phyloP scores from a whole-genome alignment of 2,329 filamentous ascomycete species.

The Salinomyces thailandicus region DNA sequence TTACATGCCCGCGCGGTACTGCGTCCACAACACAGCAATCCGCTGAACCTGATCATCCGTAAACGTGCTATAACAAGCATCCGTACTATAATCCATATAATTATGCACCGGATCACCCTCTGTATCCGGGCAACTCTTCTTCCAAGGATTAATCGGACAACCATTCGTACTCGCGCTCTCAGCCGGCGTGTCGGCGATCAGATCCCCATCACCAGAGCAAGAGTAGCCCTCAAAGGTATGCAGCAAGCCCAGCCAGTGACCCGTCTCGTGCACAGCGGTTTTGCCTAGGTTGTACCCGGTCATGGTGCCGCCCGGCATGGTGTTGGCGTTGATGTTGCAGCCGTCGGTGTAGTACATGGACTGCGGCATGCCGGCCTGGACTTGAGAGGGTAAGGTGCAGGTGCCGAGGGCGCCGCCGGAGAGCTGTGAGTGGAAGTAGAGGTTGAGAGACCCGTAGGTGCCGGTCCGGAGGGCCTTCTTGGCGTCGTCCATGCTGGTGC shows the following conservation, averaged over 20 bases:
- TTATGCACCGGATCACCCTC: constrained; percentile 46
- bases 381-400: constrained; percentile 39
- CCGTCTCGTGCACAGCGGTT: constrained; percentile 39
- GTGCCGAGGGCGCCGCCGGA: constrained; percentile 40
- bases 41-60: constrained; percentile 40
- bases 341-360: constrained; percentile 42
- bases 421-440: constrained; percentile 51
- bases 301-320: constrained; percentile 43
- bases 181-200: constrained; percentile 34
- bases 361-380: constrained; percentile 24
- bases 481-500: constrained; percentile 39
- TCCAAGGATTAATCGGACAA: constrained; percentile 39
- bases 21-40: constrained; percentile 43
- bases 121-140: constrained; percentile 41
- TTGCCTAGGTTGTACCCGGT: constrained; percentile 40
- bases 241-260: constrained; percentile 39
- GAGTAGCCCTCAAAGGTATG: constrained; percentile 38
- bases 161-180: constrained; percentile 41
- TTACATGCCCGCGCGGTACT: constrained; percentile 24
- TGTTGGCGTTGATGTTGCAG: constrained; percentile 47
- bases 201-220: constrained; percentile 36
- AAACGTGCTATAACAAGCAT: constrained; percentile 46
- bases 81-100: constrained; percentile 50
- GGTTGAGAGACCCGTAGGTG: constrained; percentile 44
- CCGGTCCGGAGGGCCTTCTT: constrained; percentile 45